Base-by-base conservation (phyloP, 176 grass and related monocot genomes). In the Olyra latifolia region DNA sequence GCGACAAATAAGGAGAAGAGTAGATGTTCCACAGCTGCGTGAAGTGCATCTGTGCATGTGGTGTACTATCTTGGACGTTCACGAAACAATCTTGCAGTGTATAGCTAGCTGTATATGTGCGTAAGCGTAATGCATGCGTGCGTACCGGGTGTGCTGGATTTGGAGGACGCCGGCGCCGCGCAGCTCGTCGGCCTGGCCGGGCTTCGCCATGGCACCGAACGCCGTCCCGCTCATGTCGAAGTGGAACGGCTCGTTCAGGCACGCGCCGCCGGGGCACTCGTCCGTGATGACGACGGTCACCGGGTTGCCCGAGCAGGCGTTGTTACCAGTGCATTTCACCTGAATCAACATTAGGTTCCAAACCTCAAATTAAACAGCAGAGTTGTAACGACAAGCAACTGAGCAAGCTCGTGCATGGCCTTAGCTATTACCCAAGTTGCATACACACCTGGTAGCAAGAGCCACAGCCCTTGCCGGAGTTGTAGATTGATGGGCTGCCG, bases 221-320 rank as follows among this genome's bases (percentile, higher is more conserved):
- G 89, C 86, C 29, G 89, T 82, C 28, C 92, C 89, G 66, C 92
- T 94, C 66, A 94, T 58, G 84, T 94, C 92, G 75, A 94, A 94
- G 64, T 94, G 92, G 39, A 17, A 74, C 8, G 86, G 58, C 45
- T 91, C 80, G 0, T 43, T 39, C 27, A 87, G 65, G 66, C 86
- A 94, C 7, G 54, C 19, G 7, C 91, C 91, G 17, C 79, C 66
- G 62, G 89, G 83, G 65, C 92, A 82, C 24, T 62, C 14, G 66
- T 94, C 92, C 4, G 89, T 94, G 84, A 94, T 60, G 42, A 87
- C 92, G 1, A 91, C 84, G 0, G 80, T 91, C 27, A 89, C 89
- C 17, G 92, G 80, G 28, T 44, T 69, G 24, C 77, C 81, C 3
- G 92, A 94, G 62, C 92, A 94, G 1, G 86, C 89, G 4, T 28